These are phyloP conservation scores for Oryza nivara DNA, from an alignment of 176 grass and related monocot genomes.

Conservation along the genomic window DNA sequence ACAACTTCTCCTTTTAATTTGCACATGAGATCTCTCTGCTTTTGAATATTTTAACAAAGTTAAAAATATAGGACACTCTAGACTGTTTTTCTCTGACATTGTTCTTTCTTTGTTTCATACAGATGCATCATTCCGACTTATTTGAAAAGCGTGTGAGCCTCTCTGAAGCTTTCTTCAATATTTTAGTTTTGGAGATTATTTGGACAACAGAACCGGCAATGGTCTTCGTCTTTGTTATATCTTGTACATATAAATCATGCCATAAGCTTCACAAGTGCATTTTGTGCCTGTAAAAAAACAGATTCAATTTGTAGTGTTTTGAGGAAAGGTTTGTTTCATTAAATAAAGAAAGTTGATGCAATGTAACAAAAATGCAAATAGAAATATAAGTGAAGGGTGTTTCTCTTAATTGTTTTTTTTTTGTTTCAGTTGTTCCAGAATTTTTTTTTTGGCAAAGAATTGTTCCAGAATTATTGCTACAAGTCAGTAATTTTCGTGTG, in stretches of 20 bases:
- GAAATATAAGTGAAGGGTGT: background rate
- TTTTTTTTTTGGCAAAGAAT: background rate
- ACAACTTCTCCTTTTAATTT: background rate
- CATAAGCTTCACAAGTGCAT: constrained; percentile 17
- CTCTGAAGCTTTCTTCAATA: constrained; percentile 17
- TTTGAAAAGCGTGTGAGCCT: constrained; percentile 29
- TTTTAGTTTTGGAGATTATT: constrained; percentile 17
- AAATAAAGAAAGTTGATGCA: constrained; percentile 9
- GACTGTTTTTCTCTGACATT: constrained; percentile 13
- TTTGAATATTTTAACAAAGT: constrained; percentile 15
- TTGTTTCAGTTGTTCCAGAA: background rate
- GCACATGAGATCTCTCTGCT: background rate
- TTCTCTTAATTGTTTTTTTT: background rate
- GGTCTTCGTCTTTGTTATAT: background rate
- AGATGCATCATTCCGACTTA: constrained; percentile 38
- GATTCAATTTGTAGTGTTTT: constrained; percentile 23
- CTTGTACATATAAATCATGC: constrained; percentile 30
- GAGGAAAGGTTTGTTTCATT: constrained; percentile 6
- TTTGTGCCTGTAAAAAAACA: constrained; percentile 9
- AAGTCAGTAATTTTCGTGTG: background rate
- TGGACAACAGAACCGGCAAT: constrained; percentile 19
- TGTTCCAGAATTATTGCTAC: background rate
- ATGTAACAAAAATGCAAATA: constrained; percentile 12
- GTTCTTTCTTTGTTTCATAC: constrained; percentile 32
- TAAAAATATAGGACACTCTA: background rate